A percentile compares a stretch with the other conserved stretches of the same genome.
phyloP scores from a whole-genome alignment of 1,284 basidiomycete genomes.

The Cerrena zonata region DNA sequence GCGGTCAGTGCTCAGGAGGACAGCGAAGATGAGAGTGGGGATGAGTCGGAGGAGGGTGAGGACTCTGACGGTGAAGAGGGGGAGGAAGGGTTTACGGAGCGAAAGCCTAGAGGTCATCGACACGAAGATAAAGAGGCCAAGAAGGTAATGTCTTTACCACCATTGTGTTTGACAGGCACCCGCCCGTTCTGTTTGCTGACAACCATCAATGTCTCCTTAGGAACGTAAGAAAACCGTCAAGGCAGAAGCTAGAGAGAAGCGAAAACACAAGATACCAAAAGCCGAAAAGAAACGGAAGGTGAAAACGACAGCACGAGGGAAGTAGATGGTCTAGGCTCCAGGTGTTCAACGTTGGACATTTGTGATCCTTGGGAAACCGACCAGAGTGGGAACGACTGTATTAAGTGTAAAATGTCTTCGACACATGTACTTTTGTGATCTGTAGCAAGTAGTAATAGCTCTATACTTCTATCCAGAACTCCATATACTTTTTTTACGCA shows the following conservation, averaged over 20 bases:
- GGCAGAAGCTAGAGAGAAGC: conserved; percentile 79
- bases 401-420: conserved; percentile 6
- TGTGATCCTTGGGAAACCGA: neutral
- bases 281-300: conserved; percentile 83
- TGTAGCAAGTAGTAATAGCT: neutral
- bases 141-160: conserved; percentile 52
- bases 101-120: conserved; percentile 73
- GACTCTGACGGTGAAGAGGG: conserved; percentile 19
- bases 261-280: conserved; percentile 91
- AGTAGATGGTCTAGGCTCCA: too few relatives aligned
- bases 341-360: too few relatives aligned
- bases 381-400: conserved; percentile 1
- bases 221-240: conserved; percentile 87
- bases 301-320: conserved; percentile 45
- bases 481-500: conserved; percentile 36
- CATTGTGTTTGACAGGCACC: too few relatives aligned
- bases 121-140: conserved; percentile 90
- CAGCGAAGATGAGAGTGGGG: conserved; percentile 31
- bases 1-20: conserved; percentile 25
- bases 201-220: conserved; percentile 34
- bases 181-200: conserved; percentile 9
- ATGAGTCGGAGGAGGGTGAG: conserved; percentile 20
- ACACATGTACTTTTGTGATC: neutral
- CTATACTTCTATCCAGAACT: neutral
- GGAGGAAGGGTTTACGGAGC: conserved; percentile 40